Percentiles rank a stretch among this genome's conserved stretches.
Conservation (phyloP, 2,329 filamentous ascomycete species). For the Aspergillus sp. region DNA sequence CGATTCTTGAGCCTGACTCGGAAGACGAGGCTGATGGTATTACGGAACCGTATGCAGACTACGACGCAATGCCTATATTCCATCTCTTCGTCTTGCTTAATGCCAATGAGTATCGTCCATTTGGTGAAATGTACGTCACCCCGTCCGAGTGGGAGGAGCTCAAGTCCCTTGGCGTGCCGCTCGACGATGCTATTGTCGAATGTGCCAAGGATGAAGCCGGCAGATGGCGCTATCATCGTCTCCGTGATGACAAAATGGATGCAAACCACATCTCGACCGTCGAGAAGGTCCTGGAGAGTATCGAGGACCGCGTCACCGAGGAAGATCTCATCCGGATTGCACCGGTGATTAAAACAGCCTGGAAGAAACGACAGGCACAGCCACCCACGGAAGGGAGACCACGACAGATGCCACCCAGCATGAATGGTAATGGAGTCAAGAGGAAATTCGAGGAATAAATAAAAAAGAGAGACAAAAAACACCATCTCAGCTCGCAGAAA, state of each 20-base stretch:
- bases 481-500: too few species aligned
- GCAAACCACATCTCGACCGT: conserved; percentile 86
- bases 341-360: conserved; percentile 68
- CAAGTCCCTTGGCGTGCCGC: conserved; percentile 66
- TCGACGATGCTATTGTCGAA: conserved; percentile 87
- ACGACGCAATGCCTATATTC: conserved; percentile 70
- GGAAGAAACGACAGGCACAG: conserved; percentile 62
- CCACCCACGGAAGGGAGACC: conserved; percentile 17
- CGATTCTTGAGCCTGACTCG: conserved; percentile 62
- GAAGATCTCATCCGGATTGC: conserved; percentile 70
- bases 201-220: conserved; percentile 73
- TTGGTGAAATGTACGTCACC: conserved; percentile 64
- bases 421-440: conserved; percentile 33
- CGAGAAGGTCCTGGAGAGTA: conserved; percentile 81
- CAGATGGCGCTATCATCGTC: conserved; percentile 81
- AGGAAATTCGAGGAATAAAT: conserved; percentile 36
- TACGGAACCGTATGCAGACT: conserved; percentile 65
- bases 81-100: conserved; percentile 68
- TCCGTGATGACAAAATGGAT: conserved; percentile 87
- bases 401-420: conserved; percentile 19
- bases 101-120: conserved; percentile 60
- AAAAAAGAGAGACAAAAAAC: too few species aligned
- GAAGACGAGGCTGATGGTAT: conserved; percentile 63
- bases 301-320: conserved; percentile 77
- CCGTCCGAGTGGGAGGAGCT: conserved; percentile 78